These are phyloP conservation scores for Trichosporon sp. DNA, from an alignment of 1,284 basidiomycete genomes.

Conservation along the genomic window DNA sequence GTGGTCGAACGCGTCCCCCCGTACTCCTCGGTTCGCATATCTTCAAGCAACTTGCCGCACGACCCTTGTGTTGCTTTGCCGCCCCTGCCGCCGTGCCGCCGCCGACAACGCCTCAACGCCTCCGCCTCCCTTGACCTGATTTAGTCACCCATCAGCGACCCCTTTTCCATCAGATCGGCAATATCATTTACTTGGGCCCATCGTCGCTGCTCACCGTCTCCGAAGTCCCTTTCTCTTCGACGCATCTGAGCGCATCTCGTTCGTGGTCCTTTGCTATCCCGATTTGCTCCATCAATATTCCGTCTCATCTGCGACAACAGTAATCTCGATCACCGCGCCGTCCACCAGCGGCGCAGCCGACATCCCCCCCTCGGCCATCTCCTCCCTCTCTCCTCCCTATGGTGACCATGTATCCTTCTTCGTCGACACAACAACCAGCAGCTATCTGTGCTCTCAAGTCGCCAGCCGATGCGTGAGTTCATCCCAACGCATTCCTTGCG, in stretches of 20 bases:
- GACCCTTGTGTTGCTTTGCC: background rate
- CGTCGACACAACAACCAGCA: slow-evolving; percentile 46
- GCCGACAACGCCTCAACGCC: slow-evolving; percentile 2
- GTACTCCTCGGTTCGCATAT: background rate
- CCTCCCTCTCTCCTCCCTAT: background rate
- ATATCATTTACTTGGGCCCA: background rate
- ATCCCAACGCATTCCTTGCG: slow-evolving; percentile 1
- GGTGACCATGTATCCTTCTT: slow-evolving; percentile 34
- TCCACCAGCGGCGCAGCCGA: slow-evolving; percentile 1
- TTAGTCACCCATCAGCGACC: slow-evolving; percentile 1
- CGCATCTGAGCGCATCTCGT: background rate
- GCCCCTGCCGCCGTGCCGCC: background rate
- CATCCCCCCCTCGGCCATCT: background rate
- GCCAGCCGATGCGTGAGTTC: slow-evolving; percentile 47
- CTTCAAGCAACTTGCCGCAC: background rate
- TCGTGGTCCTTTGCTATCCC: background rate
- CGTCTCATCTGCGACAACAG: background rate
- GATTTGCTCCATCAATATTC: background rate
- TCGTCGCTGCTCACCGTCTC: background rate
- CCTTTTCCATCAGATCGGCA: background rate
- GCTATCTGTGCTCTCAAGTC: slow-evolving; percentile 46
- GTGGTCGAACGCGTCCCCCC: background rate
- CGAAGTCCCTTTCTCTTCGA: background rate
- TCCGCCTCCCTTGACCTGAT: slow-evolving; percentile 1
- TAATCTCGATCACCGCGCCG: background rate